Evolutionary conservation across 2,329 filamentous ascomycete species (phyloP).

Genomic region (Amauroascus verrucosus): DNA sequence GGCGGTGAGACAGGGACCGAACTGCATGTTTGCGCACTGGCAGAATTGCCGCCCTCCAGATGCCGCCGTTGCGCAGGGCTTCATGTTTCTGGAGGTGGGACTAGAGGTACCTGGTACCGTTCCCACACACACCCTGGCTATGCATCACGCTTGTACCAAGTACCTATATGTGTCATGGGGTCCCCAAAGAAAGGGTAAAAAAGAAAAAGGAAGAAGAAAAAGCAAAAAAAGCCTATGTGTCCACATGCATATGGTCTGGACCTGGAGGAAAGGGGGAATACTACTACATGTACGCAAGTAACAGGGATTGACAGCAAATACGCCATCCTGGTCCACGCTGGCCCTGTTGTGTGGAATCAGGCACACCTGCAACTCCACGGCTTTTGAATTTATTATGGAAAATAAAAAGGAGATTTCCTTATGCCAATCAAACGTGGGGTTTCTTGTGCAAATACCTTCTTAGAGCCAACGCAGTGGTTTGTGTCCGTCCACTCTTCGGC

Average conservation of each 20-base stretch:
- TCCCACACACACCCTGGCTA: background rate
- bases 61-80: background rate
- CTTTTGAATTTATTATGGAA: constrained; percentile 1
- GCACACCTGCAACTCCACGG: constrained; percentile 6
- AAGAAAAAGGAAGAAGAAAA: background rate
- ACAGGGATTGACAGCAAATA: constrained; percentile 10
- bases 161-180: background rate
- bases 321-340: constrained; percentile 7
- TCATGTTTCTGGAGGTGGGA: background rate
- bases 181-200: background rate
- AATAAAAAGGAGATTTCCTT: background rate
- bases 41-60: constrained; percentile 3
- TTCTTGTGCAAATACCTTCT: background rate
- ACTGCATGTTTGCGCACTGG: background rate
- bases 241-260: constrained; percentile 10
- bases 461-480: background rate
- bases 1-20: constrained; percentile 6
- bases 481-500: constrained; percentile 1
- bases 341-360: constrained; percentile 9
- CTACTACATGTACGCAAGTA: no score
- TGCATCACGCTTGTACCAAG: background rate
- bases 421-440: background rate
- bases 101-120: background rate
- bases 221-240: constrained; percentile 1
- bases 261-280: constrained; percentile 1